Percentiles rank a stretch among this genome's conserved stretches.
These are phyloP conservation scores for Solanum appendiculatum DNA, from an alignment of 257 asterid genomes.

Conservation along the genomic window DNA sequence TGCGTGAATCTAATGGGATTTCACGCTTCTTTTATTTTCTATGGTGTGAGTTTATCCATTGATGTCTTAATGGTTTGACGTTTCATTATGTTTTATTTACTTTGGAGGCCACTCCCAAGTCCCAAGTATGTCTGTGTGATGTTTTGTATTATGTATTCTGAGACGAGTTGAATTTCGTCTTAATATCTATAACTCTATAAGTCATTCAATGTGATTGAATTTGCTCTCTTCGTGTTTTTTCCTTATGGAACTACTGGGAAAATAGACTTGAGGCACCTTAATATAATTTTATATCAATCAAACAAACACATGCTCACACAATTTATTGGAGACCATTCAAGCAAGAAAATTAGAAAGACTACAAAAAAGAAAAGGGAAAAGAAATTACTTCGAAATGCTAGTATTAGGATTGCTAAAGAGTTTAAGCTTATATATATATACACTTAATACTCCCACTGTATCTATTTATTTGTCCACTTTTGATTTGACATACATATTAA, in stretches of 20 bases:
- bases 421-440: too few relatives aligned
- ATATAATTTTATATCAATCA: neutral
- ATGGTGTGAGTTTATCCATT: neutral
- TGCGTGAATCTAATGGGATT: conserved; percentile 58
- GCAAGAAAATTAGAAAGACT: too few relatives aligned
- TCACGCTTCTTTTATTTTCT: neutral
- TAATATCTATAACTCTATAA: neutral
- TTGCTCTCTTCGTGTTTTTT: neutral
- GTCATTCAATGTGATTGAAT: neutral
- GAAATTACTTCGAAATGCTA: too few relatives aligned
- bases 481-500: too few relatives aligned
- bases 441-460: too few relatives aligned
- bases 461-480: too few relatives aligned
- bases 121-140: too few relatives aligned
- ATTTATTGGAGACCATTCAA: too few relatives aligned
- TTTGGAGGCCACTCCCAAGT: neutral
- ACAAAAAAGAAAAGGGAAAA: too few relatives aligned
- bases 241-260: neutral
- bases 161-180: neutral
- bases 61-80: neutral
- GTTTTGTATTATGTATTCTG: neutral
- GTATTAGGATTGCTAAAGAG: too few relatives aligned
- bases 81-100: neutral
- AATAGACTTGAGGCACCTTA: neutral
- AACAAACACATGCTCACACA: too few relatives aligned